Percentiles rank a stretch among this genome's conserved stretches.
phyloP scores from a whole-genome alignment of 176 grass and related monocot genomes.

The Miscanthus lutarioriparius region DNA sequence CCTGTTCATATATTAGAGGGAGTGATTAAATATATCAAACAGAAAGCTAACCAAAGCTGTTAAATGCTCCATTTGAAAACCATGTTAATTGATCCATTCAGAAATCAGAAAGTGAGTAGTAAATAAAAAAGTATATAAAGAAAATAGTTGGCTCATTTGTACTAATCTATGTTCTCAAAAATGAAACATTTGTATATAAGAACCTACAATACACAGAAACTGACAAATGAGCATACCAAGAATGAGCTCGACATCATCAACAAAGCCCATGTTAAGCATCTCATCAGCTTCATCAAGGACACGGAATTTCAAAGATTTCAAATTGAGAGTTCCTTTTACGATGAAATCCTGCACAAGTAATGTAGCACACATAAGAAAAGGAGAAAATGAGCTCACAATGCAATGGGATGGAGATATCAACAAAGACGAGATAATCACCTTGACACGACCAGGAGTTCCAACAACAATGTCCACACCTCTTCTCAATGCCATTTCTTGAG shows the following conservation, averaged over 20 bases:
- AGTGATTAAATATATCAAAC: neutral
- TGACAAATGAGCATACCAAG: constrained; percentile 54
- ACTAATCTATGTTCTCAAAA: neutral
- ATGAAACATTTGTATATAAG: neutral
- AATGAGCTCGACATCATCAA: constrained; percentile 97
- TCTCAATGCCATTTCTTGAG: constrained; percentile 67
- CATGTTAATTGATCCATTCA: neutral
- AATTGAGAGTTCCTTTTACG: constrained; percentile 69
- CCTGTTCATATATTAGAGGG: constrained; percentile 47
- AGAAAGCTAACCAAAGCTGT: neutral
- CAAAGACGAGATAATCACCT: constrained; percentile 45
- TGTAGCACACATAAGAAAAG: neutral
- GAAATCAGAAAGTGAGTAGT: neutral
- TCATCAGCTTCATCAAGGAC: constrained; percentile 99
- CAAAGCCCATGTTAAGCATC: constrained; percentile 99
- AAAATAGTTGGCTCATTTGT: neutral
- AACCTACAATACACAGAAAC: neutral
- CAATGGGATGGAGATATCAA: neutral
- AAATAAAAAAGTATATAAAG: neutral
- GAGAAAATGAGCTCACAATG: neutral
- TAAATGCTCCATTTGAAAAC: neutral
- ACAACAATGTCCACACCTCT: constrained; percentile 90
- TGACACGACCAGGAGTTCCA: constrained; percentile 89
- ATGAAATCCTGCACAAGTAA: constrained; percentile 65
- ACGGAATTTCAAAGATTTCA: constrained; percentile 79